These are phyloP conservation scores for Candida pseudoglaebosa DNA, from an alignment of 805 yeast species.

Conservation along the genomic window DNA sequence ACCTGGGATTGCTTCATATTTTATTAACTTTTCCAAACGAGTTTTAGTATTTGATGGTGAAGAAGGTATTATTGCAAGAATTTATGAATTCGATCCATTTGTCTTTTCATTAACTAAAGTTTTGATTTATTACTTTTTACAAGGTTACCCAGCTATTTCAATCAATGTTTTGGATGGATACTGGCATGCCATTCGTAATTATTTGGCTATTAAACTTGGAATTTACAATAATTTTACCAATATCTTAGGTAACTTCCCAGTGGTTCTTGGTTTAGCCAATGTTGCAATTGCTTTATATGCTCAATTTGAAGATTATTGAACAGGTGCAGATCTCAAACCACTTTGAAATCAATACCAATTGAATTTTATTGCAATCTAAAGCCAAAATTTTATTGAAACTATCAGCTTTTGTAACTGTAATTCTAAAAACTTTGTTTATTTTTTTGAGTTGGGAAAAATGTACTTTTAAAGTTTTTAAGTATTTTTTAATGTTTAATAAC, in stretches of 20 bases:
- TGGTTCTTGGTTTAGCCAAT: constrained; percentile 44
- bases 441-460: background rate
- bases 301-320: constrained; percentile 41
- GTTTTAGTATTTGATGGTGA: constrained; percentile 31
- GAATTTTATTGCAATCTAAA: too few relatives aligned
- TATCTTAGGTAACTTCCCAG: constrained; percentile 45
- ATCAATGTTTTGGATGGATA: constrained; percentile 23
- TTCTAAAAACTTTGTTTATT: background rate
- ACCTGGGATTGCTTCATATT: constrained; percentile 46
- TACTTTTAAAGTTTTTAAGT: background rate
- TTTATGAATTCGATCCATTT: constrained; percentile 50
- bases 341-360: too few relatives aligned
- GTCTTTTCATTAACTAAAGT: constrained; percentile 47
- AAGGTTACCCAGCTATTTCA: constrained; percentile 28
- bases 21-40: constrained; percentile 48
- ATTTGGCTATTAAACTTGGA: constrained; percentile 32
- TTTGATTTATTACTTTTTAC: constrained; percentile 36
- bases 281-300: constrained; percentile 49
- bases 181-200: constrained; percentile 25
- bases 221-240: constrained; percentile 32
- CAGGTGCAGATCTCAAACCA: too few relatives aligned
- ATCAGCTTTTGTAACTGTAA: background rate
- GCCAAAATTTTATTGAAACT: too few relatives aligned
- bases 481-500: background rate
- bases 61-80: constrained; percentile 30